These are phyloP conservation scores for Colletotrichum tropicale DNA, from an alignment of 2,329 filamentous ascomycete species.

Conservation along the genomic window DNA sequence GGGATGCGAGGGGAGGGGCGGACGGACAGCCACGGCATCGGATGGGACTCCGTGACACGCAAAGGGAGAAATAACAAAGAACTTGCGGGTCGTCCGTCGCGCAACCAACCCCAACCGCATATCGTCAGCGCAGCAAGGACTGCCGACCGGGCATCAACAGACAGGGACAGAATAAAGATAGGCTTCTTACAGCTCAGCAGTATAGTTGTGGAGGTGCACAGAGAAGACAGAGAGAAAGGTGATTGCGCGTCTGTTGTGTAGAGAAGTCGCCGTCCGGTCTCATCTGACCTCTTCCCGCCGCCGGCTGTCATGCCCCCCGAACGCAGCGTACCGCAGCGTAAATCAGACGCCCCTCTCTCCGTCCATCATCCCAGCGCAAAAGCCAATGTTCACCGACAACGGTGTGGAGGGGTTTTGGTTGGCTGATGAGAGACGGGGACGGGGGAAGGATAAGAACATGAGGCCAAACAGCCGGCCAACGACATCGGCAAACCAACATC, in stretches of 20 bases:
- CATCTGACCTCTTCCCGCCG: conserved; percentile 8
- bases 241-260: conserved; percentile 12
- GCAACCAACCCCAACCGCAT: not conserved
- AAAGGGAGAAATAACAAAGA: not conserved
- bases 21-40: not conserved
- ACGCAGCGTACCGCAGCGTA: not conserved
- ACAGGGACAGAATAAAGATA: too few relatives aligned
- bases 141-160: not conserved
- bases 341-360: not conserved
- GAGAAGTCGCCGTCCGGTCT: conserved; percentile 12
- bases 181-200: not conserved
- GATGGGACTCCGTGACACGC: not conserved
- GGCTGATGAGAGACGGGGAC: not conserved
- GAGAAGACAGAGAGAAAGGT: not conserved
- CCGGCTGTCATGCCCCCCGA: not conserved
- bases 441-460: not conserved
- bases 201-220: not conserved
- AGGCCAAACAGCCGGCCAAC: not conserved
- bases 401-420: not conserved
- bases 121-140: not conserved
- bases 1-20: not conserved
- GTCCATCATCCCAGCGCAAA: not conserved
- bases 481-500: not conserved
- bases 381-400: not conserved
- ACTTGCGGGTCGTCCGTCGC: not conserved